These are phyloP conservation scores for Mycena epipterygia DNA, from an alignment of 768 basidiomycete genomes.

Conservation along the genomic window DNA sequence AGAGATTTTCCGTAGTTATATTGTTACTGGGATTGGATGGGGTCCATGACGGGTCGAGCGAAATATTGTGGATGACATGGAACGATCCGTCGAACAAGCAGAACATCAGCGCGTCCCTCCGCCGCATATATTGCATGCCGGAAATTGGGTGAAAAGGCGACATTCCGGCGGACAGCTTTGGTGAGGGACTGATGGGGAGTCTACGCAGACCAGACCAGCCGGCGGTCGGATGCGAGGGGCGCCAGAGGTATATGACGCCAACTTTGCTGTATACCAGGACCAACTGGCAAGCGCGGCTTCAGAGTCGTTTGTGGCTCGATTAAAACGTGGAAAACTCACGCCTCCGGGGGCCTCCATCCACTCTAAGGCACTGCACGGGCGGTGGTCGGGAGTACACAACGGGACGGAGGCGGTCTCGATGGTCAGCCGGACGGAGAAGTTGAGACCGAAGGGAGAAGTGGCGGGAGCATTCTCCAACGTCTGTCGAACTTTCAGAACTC, in stretches of 20 bases:
- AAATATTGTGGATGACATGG: conserved; percentile 69
- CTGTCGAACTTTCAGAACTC: conserved; percentile 68
- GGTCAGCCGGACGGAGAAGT: conserved; percentile 50
- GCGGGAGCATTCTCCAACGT: conserved; percentile 46
- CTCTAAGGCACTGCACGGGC: conserved; percentile 64
- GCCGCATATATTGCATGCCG: conserved; percentile 67
- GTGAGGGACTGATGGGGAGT: conserved; percentile 56
- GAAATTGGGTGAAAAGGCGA: conserved; percentile 71
- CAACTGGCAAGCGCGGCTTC: conserved; percentile 49
- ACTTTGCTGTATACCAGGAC: conserved; percentile 73
- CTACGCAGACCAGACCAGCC: conserved; percentile 65
- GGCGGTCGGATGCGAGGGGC: conserved; percentile 44
- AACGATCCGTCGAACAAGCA: conserved; percentile 80
- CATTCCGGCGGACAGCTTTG: conserved; percentile 68
- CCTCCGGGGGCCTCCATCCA: conserved; percentile 64
- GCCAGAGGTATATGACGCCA: conserved; percentile 73
- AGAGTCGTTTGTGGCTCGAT: not conserved
- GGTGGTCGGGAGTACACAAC: conserved; percentile 54
- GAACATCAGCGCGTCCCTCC: conserved; percentile 67
- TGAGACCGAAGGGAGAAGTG: conserved; percentile 45
- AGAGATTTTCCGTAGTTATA: conserved; percentile 59
- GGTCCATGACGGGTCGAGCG: conserved; percentile 59
- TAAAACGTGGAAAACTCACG: conserved; percentile 48
- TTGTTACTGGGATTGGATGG: conserved; percentile 39
- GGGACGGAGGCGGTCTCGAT: conserved; percentile 45